These are phyloP conservation scores for Monascus purpureus DNA, from an alignment of 495 filamentous ascomycete genomes.

Conservation along the genomic window DNA sequence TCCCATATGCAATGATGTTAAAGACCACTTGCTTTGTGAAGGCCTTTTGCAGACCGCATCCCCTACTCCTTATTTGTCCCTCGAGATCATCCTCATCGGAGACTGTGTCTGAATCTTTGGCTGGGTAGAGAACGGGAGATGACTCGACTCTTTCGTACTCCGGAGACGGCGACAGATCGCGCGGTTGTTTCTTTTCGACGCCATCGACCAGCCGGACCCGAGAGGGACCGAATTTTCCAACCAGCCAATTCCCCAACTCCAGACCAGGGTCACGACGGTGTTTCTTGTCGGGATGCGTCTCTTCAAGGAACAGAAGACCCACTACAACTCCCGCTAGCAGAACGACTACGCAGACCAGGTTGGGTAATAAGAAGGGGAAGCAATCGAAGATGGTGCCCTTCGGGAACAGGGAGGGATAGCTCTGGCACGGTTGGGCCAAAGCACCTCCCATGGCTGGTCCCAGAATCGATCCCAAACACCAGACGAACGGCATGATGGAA, in stretches of 20 bases:
- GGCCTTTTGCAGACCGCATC: slow-evolving; percentile 28
- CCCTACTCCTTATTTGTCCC: slow-evolving; percentile 16
- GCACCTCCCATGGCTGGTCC: slow-evolving; percentile 84
- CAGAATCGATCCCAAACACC: slow-evolving; percentile 87
- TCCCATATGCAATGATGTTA: slow-evolving; percentile 78
- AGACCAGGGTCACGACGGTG: slow-evolving; percentile 59
- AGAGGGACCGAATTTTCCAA: slow-evolving; percentile 34
- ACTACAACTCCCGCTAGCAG: slow-evolving; percentile 66
- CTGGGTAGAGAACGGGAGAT: slow-evolving; percentile 43
- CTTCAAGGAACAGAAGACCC: slow-evolving; percentile 83
- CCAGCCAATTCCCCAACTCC: slow-evolving; percentile 62
- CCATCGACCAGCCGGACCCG: slow-evolving; percentile 21
- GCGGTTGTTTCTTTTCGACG: slow-evolving; percentile 11
- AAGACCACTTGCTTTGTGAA: slow-evolving; percentile 74
- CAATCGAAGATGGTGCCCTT: slow-evolving; percentile 63
- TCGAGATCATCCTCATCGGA: slow-evolving; percentile 28
- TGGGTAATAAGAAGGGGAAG: slow-evolving; percentile 87
- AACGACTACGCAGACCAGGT: slow-evolving; percentile 73
- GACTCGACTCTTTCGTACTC: slow-evolving; percentile 52
- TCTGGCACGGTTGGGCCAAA: slow-evolving; percentile 72
- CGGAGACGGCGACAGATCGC: slow-evolving; percentile 37
- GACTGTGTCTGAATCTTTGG: slow-evolving; percentile 13
- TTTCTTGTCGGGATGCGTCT: slow-evolving; percentile 82
- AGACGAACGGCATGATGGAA: slow-evolving; percentile 94
- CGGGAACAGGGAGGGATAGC: slow-evolving; percentile 62